These are phyloP conservation scores for Abrus precatorius DNA, from an alignment of 306 rosid species.

Conservation along the genomic window DNA sequence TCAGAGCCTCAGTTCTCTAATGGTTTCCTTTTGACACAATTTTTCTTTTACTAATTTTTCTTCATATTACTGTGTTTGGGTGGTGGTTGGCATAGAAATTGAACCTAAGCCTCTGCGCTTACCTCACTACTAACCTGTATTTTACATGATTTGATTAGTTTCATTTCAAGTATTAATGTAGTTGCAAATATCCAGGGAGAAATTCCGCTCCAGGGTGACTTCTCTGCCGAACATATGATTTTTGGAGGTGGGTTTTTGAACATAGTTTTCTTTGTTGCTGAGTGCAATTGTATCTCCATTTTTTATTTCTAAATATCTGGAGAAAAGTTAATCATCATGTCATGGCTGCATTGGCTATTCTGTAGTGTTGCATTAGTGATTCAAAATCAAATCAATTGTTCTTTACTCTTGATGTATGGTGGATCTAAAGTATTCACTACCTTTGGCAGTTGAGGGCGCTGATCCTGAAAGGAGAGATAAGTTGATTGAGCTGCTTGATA, in stretches of 20 bases:
- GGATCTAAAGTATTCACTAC: slow-evolving; percentile 24
- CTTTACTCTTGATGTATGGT: slow-evolving; percentile 34
- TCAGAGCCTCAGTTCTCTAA: slow-evolving; percentile 6
- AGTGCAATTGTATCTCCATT: slow-evolving; percentile 28
- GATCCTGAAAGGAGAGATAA: slow-evolving; percentile 86
- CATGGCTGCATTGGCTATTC: slow-evolving; percentile 20
- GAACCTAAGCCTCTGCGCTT: neutral
- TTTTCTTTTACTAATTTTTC: slow-evolving; percentile 7
- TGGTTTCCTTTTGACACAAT: neutral
- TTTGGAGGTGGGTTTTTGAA: slow-evolving; percentile 79
- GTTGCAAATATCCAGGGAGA: slow-evolving; percentile 77
- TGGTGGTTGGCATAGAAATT: neutral
- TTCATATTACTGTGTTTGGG: neutral
- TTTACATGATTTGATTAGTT: slow-evolving; percentile 38
- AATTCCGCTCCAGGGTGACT: slow-evolving; percentile 95
- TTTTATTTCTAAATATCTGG: slow-evolving; percentile 19
- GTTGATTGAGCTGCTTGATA: slow-evolving; percentile 92
- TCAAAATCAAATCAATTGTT: slow-evolving; percentile 23
- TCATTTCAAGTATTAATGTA: slow-evolving; percentile 42
- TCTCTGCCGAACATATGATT: slow-evolving; percentile 98
- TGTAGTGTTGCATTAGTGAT: slow-evolving; percentile 24
- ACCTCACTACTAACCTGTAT: slow-evolving; percentile 1
- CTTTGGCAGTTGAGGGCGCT: slow-evolving; percentile 84
- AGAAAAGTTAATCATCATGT: slow-evolving; percentile 25
- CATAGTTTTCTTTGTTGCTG: slow-evolving; percentile 35